Base-by-base conservation (phyloP, 2,329 filamentous ascomycete genomes). In the Aspergillus versicolor region DNA sequence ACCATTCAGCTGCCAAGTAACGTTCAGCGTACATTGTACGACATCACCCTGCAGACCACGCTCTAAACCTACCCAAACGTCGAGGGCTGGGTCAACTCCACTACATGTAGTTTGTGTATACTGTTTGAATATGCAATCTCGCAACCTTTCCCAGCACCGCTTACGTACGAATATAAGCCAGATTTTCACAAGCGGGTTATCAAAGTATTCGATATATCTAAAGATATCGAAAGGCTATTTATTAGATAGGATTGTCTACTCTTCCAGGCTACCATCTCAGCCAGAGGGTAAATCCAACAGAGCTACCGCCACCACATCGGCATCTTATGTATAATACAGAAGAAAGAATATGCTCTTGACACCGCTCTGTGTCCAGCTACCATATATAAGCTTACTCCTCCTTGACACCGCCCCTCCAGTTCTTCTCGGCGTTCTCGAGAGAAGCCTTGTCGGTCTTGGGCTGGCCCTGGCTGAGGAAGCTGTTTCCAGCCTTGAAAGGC, bases 391-490 rank as follows among this genome's bases (percentile, higher is more conserved):
- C 24, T 67, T 78, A 81, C 65, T 81, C 78, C 63, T 81, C 78
- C 73, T 80, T 81, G 54, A 78, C 77, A 65, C 78, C 78, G 48
- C 78, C 78, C 50, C 78, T 75, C 66, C 75, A 79, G 65, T 78
- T 76, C 69, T 78, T 76, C 71, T 81, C 78, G 7, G 78, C 78
- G 41, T 68, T 73, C 68, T 80, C 77, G 55, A 81, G 73, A 56
- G 89, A 87, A 79, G 93, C 92, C 84, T 93, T 91, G 77, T 99
- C 94, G 74, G 90, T 96, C 84, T 95, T 92, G 65, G 89, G 85
- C 66, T 89, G 83, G 30, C 83, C 81, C 67, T 77, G 73, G 56
- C 84, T 84, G 89, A 96, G 92, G 75, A 97, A 84, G 52, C 92
- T 92, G 60, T 84, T 88, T 59, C 84, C 77, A 50, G 87, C 84